Percentiles rank a stretch among this genome's conserved stretches.
phyloP scores from a whole-genome alignment of 495 filamentous ascomycete genomes.

The Pseudoneurospora amorphoporcata region DNA sequence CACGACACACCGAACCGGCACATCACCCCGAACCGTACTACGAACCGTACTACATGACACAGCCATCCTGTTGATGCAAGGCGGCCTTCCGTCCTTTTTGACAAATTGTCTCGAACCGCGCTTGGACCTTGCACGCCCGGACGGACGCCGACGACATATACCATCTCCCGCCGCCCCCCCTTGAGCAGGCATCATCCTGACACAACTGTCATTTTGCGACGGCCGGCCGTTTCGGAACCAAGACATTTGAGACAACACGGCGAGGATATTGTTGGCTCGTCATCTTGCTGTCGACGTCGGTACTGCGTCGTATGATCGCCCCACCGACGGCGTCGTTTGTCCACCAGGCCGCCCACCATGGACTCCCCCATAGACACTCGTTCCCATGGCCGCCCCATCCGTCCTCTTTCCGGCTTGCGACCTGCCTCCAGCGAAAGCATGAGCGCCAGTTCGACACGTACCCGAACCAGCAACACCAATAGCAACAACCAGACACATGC shows the following conservation, averaged over 20 bases:
- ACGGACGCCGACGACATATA: not conserved
- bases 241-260: not conserved
- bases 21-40: not conserved
- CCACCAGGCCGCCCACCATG: conserved; percentile 13
- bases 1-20: not conserved
- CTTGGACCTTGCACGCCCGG: not conserved
- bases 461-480: conserved; percentile 29
- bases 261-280: not conserved
- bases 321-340: conserved; percentile 8
- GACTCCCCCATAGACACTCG: conserved; percentile 8
- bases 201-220: not conserved
- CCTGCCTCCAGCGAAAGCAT: conserved; percentile 32
- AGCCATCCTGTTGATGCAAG: not conserved
- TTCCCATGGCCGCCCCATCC: conserved; percentile 13
- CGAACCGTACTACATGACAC: not conserved
- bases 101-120: not conserved
- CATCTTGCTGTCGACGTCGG: not conserved
- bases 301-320: conserved; percentile 2
- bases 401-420: conserved; percentile 22
- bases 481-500: conserved; percentile 22
- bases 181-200: not conserved
- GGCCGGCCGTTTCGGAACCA: not conserved
- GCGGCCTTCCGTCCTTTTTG: not conserved
- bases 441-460: conserved; percentile 23
- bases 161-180: not conserved